phyloP scores from a whole-genome alignment of 73 alveolate genomes.

The Paramecium biaurelia region DNA sequence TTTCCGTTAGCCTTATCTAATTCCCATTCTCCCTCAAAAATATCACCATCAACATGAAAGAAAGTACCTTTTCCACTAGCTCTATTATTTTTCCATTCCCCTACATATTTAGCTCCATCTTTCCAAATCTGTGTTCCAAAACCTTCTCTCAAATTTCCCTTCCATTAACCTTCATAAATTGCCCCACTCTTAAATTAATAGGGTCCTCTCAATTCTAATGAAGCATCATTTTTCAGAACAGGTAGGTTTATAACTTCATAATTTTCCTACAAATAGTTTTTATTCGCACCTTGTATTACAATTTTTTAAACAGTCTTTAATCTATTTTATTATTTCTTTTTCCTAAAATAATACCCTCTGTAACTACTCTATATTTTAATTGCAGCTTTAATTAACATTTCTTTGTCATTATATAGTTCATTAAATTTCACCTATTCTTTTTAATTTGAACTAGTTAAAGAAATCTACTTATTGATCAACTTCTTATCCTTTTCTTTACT shows the following conservation, averaged over 20 bases:
- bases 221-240: not conserved
- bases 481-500: not conserved
- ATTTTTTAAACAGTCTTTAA: constrained; percentile 66
- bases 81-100: constrained; percentile 67
- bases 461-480: not conserved
- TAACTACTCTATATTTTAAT: not conserved
- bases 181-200: constrained; percentile 76
- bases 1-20: constrained; percentile 70
- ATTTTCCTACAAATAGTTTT: constrained; percentile 33
- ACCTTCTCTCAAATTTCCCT: constrained; percentile 64
- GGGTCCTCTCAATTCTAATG: constrained; percentile 73
- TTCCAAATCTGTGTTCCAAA: constrained; percentile 61
- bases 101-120: constrained; percentile 68
- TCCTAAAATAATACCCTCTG: constrained; percentile 3
- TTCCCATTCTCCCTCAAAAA: constrained; percentile 65
- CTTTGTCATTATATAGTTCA: not conserved
- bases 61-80: constrained; percentile 67
- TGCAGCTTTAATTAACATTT: not conserved
- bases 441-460: not conserved
- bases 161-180: constrained; percentile 73
- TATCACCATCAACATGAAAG: constrained; percentile 69
- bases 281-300: not conserved
- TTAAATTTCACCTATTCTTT: constrained; percentile 32
- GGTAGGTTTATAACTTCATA: constrained; percentile 54
- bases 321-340: not conserved